Conservation (phyloP, 2,329 filamentous ascomycete genomes). For the Neofusicoccum cordaticola region DNA sequence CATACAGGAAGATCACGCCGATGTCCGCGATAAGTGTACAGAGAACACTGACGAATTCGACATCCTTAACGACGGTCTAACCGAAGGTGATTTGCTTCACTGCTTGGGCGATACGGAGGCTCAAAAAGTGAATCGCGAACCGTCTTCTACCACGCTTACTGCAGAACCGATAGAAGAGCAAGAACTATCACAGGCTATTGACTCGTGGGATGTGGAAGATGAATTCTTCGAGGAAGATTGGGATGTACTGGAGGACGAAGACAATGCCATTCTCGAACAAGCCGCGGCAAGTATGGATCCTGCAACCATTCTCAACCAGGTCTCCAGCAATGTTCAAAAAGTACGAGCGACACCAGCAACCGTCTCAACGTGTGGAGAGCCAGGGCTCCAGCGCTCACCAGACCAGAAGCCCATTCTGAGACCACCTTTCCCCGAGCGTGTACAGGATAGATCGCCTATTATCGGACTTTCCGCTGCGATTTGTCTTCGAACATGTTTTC, state of each 20-base stretch:
- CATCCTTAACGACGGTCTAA: background rate
- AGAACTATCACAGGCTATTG: background rate
- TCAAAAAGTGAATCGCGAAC: too few species aligned
- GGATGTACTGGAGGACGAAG: background rate
- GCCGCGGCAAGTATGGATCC: background rate
- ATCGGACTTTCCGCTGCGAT: constrained; percentile 49
- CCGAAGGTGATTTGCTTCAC: background rate
- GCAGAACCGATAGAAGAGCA: background rate
- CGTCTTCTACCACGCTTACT: background rate
- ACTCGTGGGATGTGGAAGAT: background rate
- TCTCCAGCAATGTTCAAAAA: background rate
- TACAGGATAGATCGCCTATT: constrained; percentile 54
- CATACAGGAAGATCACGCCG: background rate
- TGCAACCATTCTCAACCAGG: background rate
- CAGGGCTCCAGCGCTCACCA: background rate
- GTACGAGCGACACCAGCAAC: background rate
- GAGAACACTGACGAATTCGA: background rate
- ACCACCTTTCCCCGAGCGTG: constrained; percentile 48
- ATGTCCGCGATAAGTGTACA: background rate
- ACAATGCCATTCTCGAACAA: background rate
- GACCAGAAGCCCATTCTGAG: constrained; percentile 48
- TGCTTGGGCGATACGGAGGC: background rate
- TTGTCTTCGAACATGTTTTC: constrained; percentile 60
- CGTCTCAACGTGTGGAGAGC: background rate
- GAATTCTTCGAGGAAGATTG: background rate